Evolutionary conservation across 345 rosid genomes (phyloP).

Genomic region (Citrus medica): DNA sequence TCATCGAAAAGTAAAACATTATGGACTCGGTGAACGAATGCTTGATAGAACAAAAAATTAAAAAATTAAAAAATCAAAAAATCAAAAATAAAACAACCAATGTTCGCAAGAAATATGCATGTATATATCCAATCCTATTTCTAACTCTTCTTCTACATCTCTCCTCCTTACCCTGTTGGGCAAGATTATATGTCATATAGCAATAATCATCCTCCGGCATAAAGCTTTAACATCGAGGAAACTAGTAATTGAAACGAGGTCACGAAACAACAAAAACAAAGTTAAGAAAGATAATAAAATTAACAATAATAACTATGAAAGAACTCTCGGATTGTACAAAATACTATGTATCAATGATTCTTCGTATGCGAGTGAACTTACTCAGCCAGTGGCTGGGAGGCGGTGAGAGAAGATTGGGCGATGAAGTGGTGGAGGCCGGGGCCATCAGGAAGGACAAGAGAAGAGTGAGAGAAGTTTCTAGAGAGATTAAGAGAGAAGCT

Average conservation of each 20-base stretch:
- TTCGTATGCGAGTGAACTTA: constrained; percentile 23
- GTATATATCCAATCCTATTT: background rate
- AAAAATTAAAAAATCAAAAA: too few relatives aligned
- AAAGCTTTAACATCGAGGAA: background rate
- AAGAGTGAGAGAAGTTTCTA: constrained; percentile 46
- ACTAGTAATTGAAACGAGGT: background rate
- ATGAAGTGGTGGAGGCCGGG: constrained; percentile 64
- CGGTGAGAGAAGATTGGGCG: constrained; percentile 43
- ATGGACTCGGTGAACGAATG: background rate
- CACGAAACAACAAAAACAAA: background rate
- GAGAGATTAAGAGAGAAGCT: constrained; percentile 34
- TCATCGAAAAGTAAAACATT: background rate
- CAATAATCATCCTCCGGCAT: background rate
- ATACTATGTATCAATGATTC: background rate
- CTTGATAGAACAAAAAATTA: too few relatives aligned
- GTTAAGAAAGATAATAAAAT: too few relatives aligned
- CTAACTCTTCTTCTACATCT: too few relatives aligned
- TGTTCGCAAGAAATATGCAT: background rate
- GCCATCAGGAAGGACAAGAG: constrained; percentile 31
- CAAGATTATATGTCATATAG: background rate
- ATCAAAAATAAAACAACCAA: too few relatives aligned
- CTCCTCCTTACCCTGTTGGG: too few relatives aligned
- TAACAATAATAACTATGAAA: background rate
- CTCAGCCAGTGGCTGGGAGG: constrained; percentile 55
- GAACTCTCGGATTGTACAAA: background rate